phyloP scores from a whole-genome alignment of 163 green algal species.

The Chlorella variabilis region DNA sequence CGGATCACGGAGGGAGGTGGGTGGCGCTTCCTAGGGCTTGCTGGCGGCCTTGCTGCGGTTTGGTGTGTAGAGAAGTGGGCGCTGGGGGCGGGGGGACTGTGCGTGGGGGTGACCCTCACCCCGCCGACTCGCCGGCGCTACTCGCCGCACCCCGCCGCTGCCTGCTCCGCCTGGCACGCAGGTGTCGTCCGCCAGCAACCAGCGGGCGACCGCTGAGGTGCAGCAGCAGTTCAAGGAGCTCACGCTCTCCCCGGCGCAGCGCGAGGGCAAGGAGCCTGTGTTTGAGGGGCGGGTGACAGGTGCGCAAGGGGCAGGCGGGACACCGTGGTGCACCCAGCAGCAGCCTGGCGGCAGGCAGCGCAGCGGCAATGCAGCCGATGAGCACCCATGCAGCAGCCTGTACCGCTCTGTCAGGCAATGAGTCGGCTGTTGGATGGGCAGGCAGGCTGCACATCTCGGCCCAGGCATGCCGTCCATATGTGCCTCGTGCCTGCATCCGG shows the following conservation, averaged over 20 bases:
- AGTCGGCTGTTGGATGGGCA: too few relatives aligned
- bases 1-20: constrained; percentile 3
- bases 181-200: background rate
- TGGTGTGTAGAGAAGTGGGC: too few relatives aligned
- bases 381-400: too few relatives aligned
- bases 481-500: too few relatives aligned
- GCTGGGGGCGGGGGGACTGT: too few relatives aligned
- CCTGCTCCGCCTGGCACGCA: background rate
- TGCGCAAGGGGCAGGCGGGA: background rate
- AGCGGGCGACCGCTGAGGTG: constrained; percentile 23
- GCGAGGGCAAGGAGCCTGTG: constrained; percentile 68
- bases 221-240: constrained; percentile 82
- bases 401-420: too few relatives aligned
- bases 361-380: too few relatives aligned
- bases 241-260: constrained; percentile 66
- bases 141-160: background rate
- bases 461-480: too few relatives aligned
- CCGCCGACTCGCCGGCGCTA: too few relatives aligned
- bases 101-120: too few relatives aligned
- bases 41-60: background rate
- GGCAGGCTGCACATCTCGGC: too few relatives aligned
- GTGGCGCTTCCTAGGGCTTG: background rate
- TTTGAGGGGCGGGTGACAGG: constrained; percentile 79
- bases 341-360: too few relatives aligned
- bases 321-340: background rate